Conservation (phyloP, 768 basidiomycete genomes). For the Cyclocybe cylindracea region DNA sequence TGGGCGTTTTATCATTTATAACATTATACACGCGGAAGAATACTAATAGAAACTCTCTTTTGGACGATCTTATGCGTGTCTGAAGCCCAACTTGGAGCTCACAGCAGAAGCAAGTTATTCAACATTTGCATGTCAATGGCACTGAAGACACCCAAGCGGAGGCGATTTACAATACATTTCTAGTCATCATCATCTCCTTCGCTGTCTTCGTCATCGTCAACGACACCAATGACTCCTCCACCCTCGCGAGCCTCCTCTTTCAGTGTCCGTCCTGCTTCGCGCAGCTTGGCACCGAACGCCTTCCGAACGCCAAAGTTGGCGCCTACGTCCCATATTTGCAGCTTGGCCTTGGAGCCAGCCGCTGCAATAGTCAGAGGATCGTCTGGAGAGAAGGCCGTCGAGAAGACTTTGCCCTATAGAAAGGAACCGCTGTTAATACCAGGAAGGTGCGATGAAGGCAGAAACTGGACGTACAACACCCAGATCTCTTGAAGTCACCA, state of each 20-base stretch:
- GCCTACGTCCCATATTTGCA: constrained; percentile 96
- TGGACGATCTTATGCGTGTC: too few species aligned
- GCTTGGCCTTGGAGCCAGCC: constrained; percentile 89
- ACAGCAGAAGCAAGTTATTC: neutral
- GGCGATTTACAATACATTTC: neutral
- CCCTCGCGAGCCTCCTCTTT: constrained; percentile 54
- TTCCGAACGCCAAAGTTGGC: constrained; percentile 82
- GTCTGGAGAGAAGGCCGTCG: constrained; percentile 89
- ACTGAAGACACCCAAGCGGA: neutral
- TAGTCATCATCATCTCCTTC: constrained; percentile 42
- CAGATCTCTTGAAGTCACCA: constrained; percentile 86
- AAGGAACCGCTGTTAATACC: constrained; percentile 1
- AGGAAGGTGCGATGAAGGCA: neutral
- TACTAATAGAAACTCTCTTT: neutral
- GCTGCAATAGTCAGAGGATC: constrained; percentile 92
- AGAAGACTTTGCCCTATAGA: constrained; percentile 92
- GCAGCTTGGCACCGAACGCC: constrained; percentile 78
- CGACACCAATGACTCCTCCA: constrained; percentile 71
- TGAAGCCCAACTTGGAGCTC: too few species aligned
- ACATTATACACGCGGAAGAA: constrained; percentile 1
- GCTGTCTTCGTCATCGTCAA: constrained; percentile 70
- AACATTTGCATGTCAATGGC: neutral
- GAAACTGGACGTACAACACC: constrained; percentile 67
- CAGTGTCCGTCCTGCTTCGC: constrained; percentile 66
- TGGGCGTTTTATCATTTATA: constrained; percentile 4